Conservation (phyloP, 768 basidiomycete species). For the Leccinum subtestaceum region DNA sequence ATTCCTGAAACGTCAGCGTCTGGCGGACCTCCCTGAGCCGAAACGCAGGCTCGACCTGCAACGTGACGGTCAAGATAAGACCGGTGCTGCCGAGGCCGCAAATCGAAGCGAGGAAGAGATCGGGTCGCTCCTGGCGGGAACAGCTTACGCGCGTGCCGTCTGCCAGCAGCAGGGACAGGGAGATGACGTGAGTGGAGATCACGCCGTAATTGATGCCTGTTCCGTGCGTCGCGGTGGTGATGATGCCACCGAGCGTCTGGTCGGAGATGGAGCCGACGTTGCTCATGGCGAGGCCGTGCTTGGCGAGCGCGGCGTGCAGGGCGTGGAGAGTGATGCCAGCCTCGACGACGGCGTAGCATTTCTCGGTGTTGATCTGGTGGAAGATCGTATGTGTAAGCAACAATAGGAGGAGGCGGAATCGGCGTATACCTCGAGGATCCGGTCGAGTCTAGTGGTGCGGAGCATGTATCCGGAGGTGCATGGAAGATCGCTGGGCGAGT, state of each 20-base stretch:
- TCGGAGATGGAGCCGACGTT: conserved; percentile 96
- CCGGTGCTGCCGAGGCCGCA: conserved; percentile 93
- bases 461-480: conserved; percentile 89
- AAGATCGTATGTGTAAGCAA: not conserved
- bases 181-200: conserved; percentile 76
- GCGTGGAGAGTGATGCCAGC: conserved; percentile 76
- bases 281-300: conserved; percentile 75
- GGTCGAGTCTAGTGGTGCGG: conserved; percentile 68
- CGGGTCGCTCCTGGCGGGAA: conserved; percentile 57
- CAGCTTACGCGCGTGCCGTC: conserved; percentile 69
- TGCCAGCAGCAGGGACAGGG: conserved; percentile 73
- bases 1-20: conserved; percentile 60
- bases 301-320: conserved; percentile 66
- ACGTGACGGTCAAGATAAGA: conserved; percentile 72
- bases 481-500: conserved; percentile 90
- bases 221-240: conserved; percentile 95
- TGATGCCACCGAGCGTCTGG: conserved; percentile 88
- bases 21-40: conserved; percentile 71
- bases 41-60: conserved; percentile 82
- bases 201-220: conserved; percentile 78
- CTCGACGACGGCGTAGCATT: conserved; percentile 65
- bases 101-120: conserved; percentile 85
- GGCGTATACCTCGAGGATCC: conserved; percentile 68
- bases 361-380: conserved; percentile 65
- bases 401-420: conserved; percentile 5